Evolutionary conservation across 176 grass and related monocot species (phyloP).

Genomic region (Oryza nivara): DNA sequence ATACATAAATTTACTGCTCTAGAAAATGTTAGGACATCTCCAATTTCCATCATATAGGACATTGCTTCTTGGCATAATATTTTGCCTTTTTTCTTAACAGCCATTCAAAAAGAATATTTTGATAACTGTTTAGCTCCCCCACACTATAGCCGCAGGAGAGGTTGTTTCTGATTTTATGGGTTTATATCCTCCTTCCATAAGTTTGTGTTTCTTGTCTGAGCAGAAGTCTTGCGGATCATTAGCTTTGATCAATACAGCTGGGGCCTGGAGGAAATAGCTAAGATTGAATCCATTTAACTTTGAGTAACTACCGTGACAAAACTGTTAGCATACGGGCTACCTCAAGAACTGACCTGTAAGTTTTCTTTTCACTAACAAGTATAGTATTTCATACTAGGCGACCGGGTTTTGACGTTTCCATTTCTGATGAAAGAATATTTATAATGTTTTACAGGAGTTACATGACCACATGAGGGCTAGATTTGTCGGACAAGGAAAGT

Average conservation of each 20-base stretch:
- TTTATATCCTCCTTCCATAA: neutral
- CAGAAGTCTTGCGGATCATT: constrained; percentile 15
- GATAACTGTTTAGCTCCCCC: neutral
- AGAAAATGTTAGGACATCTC: neutral
- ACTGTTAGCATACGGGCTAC: neutral
- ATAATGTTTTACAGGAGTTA: neutral
- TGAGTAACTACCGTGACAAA: neutral
- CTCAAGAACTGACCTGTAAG: constrained; percentile 17
- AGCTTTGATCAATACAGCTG: constrained; percentile 12
- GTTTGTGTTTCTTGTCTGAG: constrained; percentile 16
- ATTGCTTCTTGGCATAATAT: neutral
- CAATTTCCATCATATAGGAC: constrained; percentile 9
- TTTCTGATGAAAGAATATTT: neutral
- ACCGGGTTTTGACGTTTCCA: neutral
- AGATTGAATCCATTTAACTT: neutral
- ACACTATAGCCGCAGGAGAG: neutral
- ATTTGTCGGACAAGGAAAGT: neutral
- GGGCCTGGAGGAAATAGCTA: neutral
- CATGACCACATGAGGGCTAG: neutral
- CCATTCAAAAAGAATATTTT: too few species aligned
- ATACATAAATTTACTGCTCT: neutral
- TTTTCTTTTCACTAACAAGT: neutral
- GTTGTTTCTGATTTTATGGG: neutral
- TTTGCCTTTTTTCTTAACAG: neutral
- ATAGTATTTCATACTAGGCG: neutral